phyloP scores from a whole-genome alignment of 1,284 basidiomycete genomes.

The Pholiota adiposa region DNA sequence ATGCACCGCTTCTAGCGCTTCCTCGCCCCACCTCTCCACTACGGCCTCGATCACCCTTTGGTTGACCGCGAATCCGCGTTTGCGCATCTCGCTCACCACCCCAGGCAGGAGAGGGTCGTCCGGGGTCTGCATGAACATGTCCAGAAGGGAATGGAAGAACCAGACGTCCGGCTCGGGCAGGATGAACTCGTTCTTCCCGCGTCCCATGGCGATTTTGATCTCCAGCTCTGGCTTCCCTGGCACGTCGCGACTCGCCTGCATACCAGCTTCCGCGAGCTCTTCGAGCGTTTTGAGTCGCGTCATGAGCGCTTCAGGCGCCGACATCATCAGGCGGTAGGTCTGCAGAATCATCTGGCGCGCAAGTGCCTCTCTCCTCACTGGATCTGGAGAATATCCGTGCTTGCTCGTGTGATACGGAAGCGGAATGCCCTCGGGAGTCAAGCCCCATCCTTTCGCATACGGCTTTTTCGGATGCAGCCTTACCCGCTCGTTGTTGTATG shows the following conservation, averaged over 20 bases:
- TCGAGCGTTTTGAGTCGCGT: slow-evolving; percentile 4
- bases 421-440: not conserved
- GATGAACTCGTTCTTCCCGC: slow-evolving; percentile 21
- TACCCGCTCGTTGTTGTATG: slow-evolving; percentile 52
- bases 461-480: slow-evolving; percentile 26
- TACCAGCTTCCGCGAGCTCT: not conserved
- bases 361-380: not conserved
- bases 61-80: not conserved
- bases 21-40: not conserved
- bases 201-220: slow-evolving; percentile 7
- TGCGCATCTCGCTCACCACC: slow-evolving; percentile 6
- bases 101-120: not conserved
- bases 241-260: not conserved
- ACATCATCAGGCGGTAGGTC: slow-evolving; percentile 14
- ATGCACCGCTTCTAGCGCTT: not conserved
- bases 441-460: slow-evolving; percentile 4
- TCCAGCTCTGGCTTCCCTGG: not conserved
- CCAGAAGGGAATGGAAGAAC: slow-evolving; percentile 70
- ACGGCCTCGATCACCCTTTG: not conserved
- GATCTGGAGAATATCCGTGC: not conserved
- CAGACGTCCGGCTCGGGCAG: slow-evolving; percentile 58
- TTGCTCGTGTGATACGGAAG: not conserved
- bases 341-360: slow-evolving; percentile 9
- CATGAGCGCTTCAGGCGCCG: slow-evolving; percentile 6
- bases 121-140: slow-evolving; percentile 38